phyloP scores from a whole-genome alignment of 73 alveolate genomes.

The Symbiodinium natans region DNA sequence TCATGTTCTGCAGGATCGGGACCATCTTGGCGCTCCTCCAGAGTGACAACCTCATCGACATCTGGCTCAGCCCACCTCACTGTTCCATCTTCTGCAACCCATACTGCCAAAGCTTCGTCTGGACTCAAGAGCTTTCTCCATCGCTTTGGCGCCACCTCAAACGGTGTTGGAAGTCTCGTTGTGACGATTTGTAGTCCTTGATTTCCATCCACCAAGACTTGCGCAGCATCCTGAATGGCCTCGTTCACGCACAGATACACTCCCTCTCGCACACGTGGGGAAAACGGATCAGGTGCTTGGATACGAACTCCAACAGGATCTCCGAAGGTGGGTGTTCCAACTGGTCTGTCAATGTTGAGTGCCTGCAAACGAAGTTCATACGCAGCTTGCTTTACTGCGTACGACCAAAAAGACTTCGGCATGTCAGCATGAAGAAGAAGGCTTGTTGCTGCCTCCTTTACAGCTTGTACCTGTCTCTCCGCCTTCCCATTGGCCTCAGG shows the following conservation, averaged over 20 bases:
- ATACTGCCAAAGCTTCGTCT: background rate
- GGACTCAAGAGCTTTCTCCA: background rate
- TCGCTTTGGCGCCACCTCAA: background rate
- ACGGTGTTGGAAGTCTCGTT: background rate
- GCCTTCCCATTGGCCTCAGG: constrained; percentile 15
- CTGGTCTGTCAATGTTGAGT: background rate
- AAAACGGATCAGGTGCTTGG: background rate
- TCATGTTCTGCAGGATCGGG: no score
- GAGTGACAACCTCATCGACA: no score
- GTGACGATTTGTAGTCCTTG: background rate
- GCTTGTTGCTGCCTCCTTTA: constrained; percentile 7
- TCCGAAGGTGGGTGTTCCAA: background rate
- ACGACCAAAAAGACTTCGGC: constrained; percentile 41
- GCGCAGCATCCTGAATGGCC: background rate
- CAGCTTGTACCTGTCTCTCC: constrained; percentile 17
- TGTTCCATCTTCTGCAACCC: background rate
- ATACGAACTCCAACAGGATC: background rate
- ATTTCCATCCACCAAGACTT: background rate
- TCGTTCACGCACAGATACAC: background rate
- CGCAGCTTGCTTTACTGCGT: constrained; percentile 4
- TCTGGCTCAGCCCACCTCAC: no score
- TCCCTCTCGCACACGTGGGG: background rate
- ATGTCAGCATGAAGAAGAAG: background rate
- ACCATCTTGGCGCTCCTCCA: no score
- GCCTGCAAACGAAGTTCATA: background rate